phyloP scores from a whole-genome alignment of 495 filamentous ascomycete genomes.

The Aspergillus nanangensis region DNA sequence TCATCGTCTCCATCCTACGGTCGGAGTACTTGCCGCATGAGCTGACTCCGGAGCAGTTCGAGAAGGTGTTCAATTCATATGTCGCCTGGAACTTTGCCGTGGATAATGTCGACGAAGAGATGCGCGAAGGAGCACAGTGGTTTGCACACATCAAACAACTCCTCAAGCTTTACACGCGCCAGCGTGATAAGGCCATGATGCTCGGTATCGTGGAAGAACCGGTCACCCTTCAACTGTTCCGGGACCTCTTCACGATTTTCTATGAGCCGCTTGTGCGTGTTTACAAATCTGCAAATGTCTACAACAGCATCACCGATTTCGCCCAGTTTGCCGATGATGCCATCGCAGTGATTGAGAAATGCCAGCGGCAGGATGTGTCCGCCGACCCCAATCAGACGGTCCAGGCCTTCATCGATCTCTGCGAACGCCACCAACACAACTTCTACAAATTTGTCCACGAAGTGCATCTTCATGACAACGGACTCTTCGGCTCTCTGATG shows the following conservation, averaged over 20 bases:
- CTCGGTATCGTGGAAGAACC: conserved; percentile 91
- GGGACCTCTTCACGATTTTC: conserved; percentile 97
- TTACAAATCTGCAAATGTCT: conserved; percentile 98
- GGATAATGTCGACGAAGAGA: conserved; percentile 83
- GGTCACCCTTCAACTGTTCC: conserved; percentile 86
- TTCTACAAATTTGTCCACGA: conserved; percentile 99
- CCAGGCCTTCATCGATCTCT: conserved; percentile 97
- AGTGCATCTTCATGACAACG: conserved; percentile 96
- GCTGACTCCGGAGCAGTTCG: conserved; percentile 68
- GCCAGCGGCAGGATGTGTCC: conserved; percentile 84
- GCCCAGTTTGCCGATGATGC: conserved; percentile 88
- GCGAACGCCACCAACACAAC: conserved; percentile 88
- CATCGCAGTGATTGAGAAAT: conserved; percentile 81
- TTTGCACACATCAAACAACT: conserved; percentile 95
- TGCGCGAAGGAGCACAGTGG: conserved; percentile 81
- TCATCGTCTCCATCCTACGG: conserved; percentile 77
- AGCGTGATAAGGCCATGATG: conserved; percentile 97
- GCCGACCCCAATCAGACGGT: conserved; percentile 98
- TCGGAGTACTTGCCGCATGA: conserved; percentile 68
- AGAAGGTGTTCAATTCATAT: conserved; percentile 83
- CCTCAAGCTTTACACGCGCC: conserved; percentile 84
- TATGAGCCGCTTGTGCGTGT: conserved; percentile 95
- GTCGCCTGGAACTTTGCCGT: conserved; percentile 96
- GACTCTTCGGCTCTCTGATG: conserved; percentile 93
- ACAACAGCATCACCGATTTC: conserved; percentile 94